Evolutionary conservation across 2,329 filamentous ascomycete species (phyloP), one percentile per base, ranked within the genome.

Genomic region (Endoconidiophora laricicola): DNA sequence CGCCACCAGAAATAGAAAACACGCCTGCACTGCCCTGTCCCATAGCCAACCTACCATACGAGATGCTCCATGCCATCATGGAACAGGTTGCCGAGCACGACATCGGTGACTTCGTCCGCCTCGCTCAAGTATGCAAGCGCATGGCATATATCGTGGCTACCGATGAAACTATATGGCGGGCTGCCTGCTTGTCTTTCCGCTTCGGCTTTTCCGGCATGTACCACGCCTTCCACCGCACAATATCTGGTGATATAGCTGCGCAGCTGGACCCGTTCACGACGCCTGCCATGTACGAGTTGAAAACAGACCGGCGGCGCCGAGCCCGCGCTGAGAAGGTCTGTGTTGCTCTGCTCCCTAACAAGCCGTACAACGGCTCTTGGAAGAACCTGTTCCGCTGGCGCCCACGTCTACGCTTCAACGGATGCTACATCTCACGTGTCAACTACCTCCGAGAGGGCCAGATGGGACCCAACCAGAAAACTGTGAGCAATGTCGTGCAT

Each of bases 391-490:
- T 94, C 67, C 84, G 83, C 38, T 69, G 71, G 4, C 82, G 87
- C 12, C 90, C 91, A 2, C 81, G 91, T 41, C 74, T 96, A 54
- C 85, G 91, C 52, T 98, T 94, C 70, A 91, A 91, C 59, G 91
- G 91, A 23, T 83, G 86, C 65, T 98, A 98, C 67, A 96, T 98
- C 64, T 86, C 80, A 63, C 96, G 90, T 0, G 87, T 94, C 53
- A 96, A 96, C 67, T 98, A 98, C 66, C 79, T 86, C 46, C 83
- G 91, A 22, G 70, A 86, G 0, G 91, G 91, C 29, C 83, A 83
- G 53, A 73, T 80, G 9, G 80, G 78, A 2, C 73, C 76, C 18
- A 81, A 79, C 55, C 79, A 79, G 49, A 67, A 82, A 16, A 81
- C 83, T 1, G 94, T 88, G 86, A 69, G 70, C 58, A 81, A 76